These are phyloP conservation scores for Lagenidium giganteum DNA, from an alignment of 352 stramenopile genomes.

Conservation along the genomic window DNA sequence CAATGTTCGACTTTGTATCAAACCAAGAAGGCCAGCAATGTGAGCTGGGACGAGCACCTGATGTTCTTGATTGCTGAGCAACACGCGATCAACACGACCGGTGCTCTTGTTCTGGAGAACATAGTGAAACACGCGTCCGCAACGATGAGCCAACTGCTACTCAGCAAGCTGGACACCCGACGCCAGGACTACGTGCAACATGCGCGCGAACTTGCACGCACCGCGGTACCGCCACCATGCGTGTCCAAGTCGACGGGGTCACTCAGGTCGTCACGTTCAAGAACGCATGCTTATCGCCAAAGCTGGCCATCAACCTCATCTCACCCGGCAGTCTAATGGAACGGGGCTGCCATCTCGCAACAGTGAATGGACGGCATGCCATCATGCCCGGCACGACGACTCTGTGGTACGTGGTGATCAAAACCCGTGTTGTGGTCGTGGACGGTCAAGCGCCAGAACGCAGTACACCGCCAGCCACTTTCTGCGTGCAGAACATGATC, in stretches of 20 bases:
- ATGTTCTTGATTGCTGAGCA: not conserved
- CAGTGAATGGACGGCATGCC: not conserved
- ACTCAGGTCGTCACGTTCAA: not conserved
- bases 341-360: not conserved
- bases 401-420: slow-evolving; percentile 2
- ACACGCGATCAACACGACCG: not conserved
- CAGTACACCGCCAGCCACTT: no score
- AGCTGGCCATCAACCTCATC: slow-evolving; percentile 1
- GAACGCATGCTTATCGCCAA: not conserved
- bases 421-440: slow-evolving; percentile 4
- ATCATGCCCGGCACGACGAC: not conserved
- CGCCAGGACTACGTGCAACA: not conserved
- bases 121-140: slow-evolving; percentile 1
- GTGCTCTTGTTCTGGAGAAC: slow-evolving; percentile 4
- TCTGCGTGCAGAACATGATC: no score
- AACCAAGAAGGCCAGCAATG: not conserved
- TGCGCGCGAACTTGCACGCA: slow-evolving; percentile 1
- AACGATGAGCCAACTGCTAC: no score
- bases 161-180: not conserved
- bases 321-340: slow-evolving; percentile 2
- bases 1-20: no score
- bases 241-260: not conserved
- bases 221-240: not conserved
- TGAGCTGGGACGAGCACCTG: not conserved
- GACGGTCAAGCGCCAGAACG: no score